A percentile compares a stretch with the other conserved stretches of the same genome.
Evolutionary conservation across 176 grass and related monocot genomes (phyloP).

Genomic region (Carex littledalei): DNA sequence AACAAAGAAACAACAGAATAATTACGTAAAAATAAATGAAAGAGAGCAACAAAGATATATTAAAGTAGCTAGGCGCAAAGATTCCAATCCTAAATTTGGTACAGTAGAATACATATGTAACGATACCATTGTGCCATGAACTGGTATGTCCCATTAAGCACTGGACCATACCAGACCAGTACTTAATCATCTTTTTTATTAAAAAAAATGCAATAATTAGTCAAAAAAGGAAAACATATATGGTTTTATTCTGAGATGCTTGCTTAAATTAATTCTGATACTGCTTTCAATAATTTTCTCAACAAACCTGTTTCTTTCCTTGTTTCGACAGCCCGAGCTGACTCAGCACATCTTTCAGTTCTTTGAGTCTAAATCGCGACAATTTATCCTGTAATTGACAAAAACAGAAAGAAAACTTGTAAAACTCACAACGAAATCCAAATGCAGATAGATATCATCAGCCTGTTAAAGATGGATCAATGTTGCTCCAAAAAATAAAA

Average conservation of each 20-base stretch:
- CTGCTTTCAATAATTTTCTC: background rate
- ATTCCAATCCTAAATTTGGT: background rate
- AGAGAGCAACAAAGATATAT: background rate
- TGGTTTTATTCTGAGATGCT: background rate
- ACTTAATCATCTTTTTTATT: background rate
- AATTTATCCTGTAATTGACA: constrained; percentile 44
- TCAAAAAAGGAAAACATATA: background rate
- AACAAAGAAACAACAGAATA: constrained; percentile 15
- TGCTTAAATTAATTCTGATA: background rate
- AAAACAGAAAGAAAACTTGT: background rate
- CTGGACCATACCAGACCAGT: background rate
- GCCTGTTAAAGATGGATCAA: background rate
- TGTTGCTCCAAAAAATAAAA: background rate
- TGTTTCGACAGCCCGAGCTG: constrained; percentile 63
- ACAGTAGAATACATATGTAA: background rate
- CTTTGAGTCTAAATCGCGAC: constrained; percentile 63
- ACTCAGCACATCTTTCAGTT: constrained; percentile 80
- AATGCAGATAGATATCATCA: constrained; percentile 5
- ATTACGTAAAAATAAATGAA: constrained; percentile 5
- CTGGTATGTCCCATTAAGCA: background rate
- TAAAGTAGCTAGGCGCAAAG: constrained; percentile 5
- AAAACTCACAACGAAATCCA: background rate
- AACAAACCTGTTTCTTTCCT: constrained; percentile 84
- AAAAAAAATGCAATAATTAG: background rate
- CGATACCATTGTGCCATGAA: background rate